Base-by-base conservation (phyloP, 352 stramenopile species). In the Pseudoperonospora humuli region DNA sequence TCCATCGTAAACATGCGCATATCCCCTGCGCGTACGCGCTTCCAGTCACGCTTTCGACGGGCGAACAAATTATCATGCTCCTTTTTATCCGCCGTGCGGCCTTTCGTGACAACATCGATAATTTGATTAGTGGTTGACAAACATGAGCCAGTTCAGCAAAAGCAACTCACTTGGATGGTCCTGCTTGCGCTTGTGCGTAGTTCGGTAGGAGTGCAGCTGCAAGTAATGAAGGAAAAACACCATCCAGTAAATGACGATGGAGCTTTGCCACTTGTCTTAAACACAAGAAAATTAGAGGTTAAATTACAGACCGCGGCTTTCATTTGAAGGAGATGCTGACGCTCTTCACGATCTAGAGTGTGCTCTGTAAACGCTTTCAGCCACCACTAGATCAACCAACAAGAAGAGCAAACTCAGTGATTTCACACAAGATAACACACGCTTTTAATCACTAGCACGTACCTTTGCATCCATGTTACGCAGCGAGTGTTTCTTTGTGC, bases 61-160 rank as follows among this genome's bases (percentile, higher is more conserved):
- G 80, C 70, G 40, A 85, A 89, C 41, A 89, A 57, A 46, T 89
- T 69, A 26, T 84, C 72, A 45, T 89, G 76, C 58, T 84, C 72
- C 26, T 69, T 70, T 43, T 86, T 86, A 57, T 86, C 74, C 27
- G 67, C 76, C 1, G 74, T 63, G 33, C 76, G 74, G 28, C 62
- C 76, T 89, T 17, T 10, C 18, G 18, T 39, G 20, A 32, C 17
- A 45, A 31, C 14, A 41, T 7, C 19, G n/a, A 45, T 2, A 15
- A n/a, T n/a, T n/a, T n/a, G 13, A 13, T n/a, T 14, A 24, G 44
- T 25, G 55, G 33, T 40, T 40, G 13, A n/a, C 7, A 39, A 32
- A 10, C 20, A 18, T 11, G 21, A 45, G 8, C n/a, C 11, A 26
- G 9, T 33, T 20, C 13, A 21, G 15, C 32, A 15, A 5, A 33